phyloP scores from a whole-genome alignment of 169 alveolate genomes.

The Amoebophrya sp. region DNA sequence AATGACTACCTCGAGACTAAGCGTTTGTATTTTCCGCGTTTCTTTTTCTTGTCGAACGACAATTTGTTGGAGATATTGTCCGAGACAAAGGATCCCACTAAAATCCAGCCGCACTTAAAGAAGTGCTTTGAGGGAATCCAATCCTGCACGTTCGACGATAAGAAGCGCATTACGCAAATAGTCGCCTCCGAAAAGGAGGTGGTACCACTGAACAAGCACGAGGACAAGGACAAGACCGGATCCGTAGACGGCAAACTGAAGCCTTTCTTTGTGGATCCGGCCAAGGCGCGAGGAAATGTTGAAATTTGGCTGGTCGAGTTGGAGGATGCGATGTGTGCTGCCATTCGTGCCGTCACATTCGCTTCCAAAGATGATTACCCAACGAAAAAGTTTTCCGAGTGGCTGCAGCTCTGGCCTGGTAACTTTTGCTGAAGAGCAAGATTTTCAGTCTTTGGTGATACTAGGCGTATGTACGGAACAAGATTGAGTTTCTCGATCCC shows the following conservation, averaged over 20 bases:
- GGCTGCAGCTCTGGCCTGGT: conserved; percentile 87
- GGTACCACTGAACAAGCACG: conserved; percentile 41
- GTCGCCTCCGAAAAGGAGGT: conserved; percentile 73
- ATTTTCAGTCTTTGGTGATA: too few relatives aligned
- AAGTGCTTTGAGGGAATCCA: conserved; percentile 85
- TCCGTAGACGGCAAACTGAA: not conserved
- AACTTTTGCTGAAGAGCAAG: too few relatives aligned
- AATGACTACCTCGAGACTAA: conserved; percentile 81
- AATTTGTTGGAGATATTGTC: conserved; percentile 83
- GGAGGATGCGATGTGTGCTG: conserved; percentile 69
- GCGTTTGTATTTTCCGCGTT: conserved; percentile 84
- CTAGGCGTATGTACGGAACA: too few relatives aligned
- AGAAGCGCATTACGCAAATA: conserved; percentile 65
- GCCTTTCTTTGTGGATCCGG: conserved; percentile 46
- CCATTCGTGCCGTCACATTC: conserved; percentile 62
- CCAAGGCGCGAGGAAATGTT: conserved; percentile 78
- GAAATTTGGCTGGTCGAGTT: conserved; percentile 82
- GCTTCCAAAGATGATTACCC: conserved; percentile 65
- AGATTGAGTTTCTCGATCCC: too few relatives aligned
- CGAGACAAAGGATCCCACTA: conserved; percentile 84
- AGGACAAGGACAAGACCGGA: not conserved
- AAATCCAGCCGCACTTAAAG: conserved; percentile 83
- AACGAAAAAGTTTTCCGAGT: conserved; percentile 65
- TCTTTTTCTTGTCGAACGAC: conserved; percentile 81
- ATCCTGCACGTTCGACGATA: conserved; percentile 60